Base-by-base conservation (phyloP, 2,329 filamentous ascomycete species). In the Colletotrichum simmondsii region DNA sequence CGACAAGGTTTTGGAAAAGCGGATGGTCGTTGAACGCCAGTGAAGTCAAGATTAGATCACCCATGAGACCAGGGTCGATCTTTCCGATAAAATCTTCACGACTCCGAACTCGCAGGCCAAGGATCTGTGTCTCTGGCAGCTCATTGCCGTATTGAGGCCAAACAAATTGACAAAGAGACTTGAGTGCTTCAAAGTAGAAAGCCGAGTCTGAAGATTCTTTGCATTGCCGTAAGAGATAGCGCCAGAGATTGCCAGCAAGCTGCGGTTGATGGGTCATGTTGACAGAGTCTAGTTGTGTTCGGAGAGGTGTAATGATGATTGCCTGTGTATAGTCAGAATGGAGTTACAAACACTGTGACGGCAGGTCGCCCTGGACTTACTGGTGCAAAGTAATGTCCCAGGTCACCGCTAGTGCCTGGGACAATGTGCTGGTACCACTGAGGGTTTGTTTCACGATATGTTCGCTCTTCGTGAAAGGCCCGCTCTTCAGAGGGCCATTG, bases 391-490 rank as follows among this genome's bases (percentile, higher is more conserved):
- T 73, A 73, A n/a, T 52, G 35, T 26, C 67, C 71, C 14, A 70
- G 54, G 5, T 65, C 54, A 14, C 19, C 16, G 7, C 37, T 70
- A 16, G 66, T 71, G 12, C 71, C 66, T 10, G 71, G 66, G 12
- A 71, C 49, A 28, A 73, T 73, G 26, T 61, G 56, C 26, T 65
- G 66, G 22, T 71, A 61, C 71, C 71, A 73, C 8, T 61, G 60
- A n/a, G 71, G 66, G 28, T 73, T 60, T 8, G 12, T n/a, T 26
- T 65, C 56, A 14, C 71, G 71, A 53, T 26, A 19, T 35, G 26
- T 62, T 11, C 67, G 61, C 24, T 73, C 71, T 19, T 71, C 66
- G 2, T 73, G 66, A n/a, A 65, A 65, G 5, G 16, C 12, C 24
- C 16, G 49, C 24, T 60, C 46, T 24, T 73, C 71, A 8, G 56